Conservation (phyloP, 2,329 filamentous ascomycete genomes). For the Calonectria pteridis region DNA sequence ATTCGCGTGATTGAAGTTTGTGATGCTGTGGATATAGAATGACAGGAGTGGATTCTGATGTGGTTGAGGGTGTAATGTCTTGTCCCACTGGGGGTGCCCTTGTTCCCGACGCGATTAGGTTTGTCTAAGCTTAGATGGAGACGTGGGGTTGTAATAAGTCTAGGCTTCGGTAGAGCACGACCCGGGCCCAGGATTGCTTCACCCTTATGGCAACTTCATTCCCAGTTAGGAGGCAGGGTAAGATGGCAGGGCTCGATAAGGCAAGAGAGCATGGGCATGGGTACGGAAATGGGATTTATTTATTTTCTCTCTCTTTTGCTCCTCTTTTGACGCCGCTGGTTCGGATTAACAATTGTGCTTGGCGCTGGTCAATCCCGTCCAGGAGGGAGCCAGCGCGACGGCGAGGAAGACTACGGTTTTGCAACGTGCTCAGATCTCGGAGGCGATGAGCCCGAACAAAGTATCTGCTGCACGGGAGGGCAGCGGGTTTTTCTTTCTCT, state of each 20-base stretch:
- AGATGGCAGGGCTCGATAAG: not conserved
- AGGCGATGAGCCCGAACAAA: not conserved
- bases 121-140: conserved; percentile 11
- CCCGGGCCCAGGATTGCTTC: not conserved
- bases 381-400: not conserved
- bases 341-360: not conserved
- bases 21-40: not conserved
- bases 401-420: not conserved
- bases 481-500: not conserved
- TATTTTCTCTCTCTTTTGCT: not conserved
- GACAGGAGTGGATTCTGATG: not conserved
- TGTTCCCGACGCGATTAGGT: conserved; percentile 1
- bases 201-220: not conserved
- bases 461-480: not conserved
- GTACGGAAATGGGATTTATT: not conserved
- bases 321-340: not conserved
- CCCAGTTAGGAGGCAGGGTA: not conserved
- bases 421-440: not conserved
- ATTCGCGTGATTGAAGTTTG: not conserved
- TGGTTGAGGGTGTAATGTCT: not conserved
- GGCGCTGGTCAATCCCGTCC: not conserved
- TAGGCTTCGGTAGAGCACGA: conserved; percentile 1
- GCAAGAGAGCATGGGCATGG: not conserved
- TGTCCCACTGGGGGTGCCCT: not conserved
- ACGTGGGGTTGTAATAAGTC: not conserved